Conservation (phyloP, 805 yeast genomes). For the Lipomyces yamanashiensis region DNA sequence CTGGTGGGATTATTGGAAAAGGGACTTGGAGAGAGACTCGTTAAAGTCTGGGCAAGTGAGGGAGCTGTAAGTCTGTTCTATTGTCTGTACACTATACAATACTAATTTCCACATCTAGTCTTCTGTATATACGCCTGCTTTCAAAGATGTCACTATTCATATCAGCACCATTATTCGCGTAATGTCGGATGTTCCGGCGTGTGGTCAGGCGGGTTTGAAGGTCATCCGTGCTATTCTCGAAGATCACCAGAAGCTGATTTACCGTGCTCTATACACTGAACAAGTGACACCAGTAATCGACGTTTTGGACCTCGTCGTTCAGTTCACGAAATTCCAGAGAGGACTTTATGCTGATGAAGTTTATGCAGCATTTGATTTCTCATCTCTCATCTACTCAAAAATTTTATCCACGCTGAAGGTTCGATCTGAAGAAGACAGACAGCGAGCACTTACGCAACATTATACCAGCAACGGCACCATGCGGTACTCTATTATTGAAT, state of each 20-base stretch:
- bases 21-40: slow-evolving; percentile 24
- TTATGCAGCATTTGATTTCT: slow-evolving; percentile 68
- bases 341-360: slow-evolving; percentile 62
- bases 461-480: slow-evolving; percentile 7
- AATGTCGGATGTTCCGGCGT: background rate
- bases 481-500: slow-evolving; percentile 62
- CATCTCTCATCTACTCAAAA: slow-evolving; percentile 64
- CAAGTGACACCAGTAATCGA: slow-evolving; percentile 67
- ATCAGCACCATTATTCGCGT: slow-evolving; percentile 5
- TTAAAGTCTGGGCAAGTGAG: slow-evolving; percentile 22
- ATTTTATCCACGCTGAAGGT: slow-evolving; percentile 47
- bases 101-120: background rate
- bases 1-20: slow-evolving; percentile 12
- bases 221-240: slow-evolving; percentile 59
- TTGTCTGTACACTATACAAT: background rate
- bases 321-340: slow-evolving; percentile 55
- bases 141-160: slow-evolving; percentile 12
- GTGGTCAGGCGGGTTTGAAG: background rate
- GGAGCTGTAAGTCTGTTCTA: slow-evolving; percentile 18
- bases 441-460: background rate
- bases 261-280: slow-evolving; percentile 64
- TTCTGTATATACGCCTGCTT: slow-evolving; percentile 18
- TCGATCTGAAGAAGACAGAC: slow-evolving; percentile 6
- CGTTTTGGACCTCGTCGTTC: slow-evolving; percentile 59
- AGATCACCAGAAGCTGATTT: slow-evolving; percentile 64